Evolutionary conservation across 495 filamentous ascomycete species (phyloP).

Genomic region (Achaetomiella virescens): DNA sequence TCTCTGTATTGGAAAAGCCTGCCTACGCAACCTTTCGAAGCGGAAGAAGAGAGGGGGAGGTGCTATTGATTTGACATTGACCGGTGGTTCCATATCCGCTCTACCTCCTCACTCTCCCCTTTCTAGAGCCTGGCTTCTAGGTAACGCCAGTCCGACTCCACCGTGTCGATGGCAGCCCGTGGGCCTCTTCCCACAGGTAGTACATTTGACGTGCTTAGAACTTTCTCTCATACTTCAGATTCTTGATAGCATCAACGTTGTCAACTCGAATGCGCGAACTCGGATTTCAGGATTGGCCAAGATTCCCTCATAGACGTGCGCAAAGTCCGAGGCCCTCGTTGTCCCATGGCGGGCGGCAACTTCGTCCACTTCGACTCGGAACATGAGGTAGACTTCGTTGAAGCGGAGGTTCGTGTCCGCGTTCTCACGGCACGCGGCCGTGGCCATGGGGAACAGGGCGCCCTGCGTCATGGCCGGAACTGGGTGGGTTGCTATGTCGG

Average conservation of each 20-base stretch:
- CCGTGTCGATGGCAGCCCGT: no score
- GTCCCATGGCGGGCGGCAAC: conserved; percentile 20
- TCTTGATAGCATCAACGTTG: background rate
- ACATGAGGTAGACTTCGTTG: conserved; percentile 34
- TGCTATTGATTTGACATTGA: no score
- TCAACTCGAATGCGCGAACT: conserved; percentile 5
- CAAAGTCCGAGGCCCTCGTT: conserved; percentile 23
- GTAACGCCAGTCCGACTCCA: no score
- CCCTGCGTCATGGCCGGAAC: conserved; percentile 34
- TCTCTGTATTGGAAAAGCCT: no score
- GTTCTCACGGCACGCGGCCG: conserved; percentile 31
- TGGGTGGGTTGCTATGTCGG: conserved; percentile 23
- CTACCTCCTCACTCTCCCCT: no score
- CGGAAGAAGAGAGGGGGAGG: no score
- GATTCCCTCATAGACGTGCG: conserved; percentile 11
- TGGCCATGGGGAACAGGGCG: conserved; percentile 32
- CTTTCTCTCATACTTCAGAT: conserved; percentile 7
- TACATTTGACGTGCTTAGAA: background rate
- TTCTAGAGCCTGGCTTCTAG: no score
- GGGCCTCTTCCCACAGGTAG: no score
- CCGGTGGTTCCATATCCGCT: no score
- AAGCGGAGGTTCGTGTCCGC: conserved; percentile 34
- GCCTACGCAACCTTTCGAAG: no score
- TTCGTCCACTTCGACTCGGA: conserved; percentile 33
- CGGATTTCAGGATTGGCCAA: conserved; percentile 1